Evolutionary conservation across 108 stramenopile genomes (phyloP).

Genomic region (Nannochloropsis oceanica): DNA sequence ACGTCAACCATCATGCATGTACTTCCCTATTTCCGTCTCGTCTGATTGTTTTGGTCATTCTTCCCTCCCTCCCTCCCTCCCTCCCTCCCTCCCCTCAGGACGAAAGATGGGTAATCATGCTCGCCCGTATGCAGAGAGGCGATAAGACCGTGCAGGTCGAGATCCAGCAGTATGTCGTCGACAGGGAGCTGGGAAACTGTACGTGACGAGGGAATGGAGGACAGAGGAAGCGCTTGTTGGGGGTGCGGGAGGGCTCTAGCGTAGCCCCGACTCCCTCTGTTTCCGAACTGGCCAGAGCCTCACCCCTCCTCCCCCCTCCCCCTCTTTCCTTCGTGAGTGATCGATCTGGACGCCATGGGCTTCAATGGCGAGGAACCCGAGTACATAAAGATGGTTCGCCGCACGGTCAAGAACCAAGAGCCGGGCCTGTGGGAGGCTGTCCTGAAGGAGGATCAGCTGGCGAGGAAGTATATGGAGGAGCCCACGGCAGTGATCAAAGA

Average conservation of each 20-base stretch:
- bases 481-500: background rate
- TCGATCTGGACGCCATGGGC: background rate
- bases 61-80: background rate
- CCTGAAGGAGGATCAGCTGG: background rate
- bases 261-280: background rate
- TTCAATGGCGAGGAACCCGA: background rate
- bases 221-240: background rate
- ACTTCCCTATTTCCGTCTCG: no score
- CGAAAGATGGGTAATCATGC: background rate
- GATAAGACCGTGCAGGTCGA: background rate
- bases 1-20: no score
- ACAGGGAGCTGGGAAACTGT: background rate
- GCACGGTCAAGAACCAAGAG: background rate
- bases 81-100: background rate
- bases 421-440: background rate
- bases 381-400: background rate
- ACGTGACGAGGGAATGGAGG: background rate
- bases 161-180: background rate
- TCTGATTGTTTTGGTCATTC: no score
- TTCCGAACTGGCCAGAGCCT: background rate
- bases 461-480: background rate
- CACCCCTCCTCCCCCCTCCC: background rate
- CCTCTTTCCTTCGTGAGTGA: background rate
- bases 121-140: background rate
- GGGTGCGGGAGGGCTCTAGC: background rate